These are phyloP conservation scores for Boletellus deceptivus DNA, from an alignment of 1,284 basidiomycete genomes.

Conservation along the genomic window DNA sequence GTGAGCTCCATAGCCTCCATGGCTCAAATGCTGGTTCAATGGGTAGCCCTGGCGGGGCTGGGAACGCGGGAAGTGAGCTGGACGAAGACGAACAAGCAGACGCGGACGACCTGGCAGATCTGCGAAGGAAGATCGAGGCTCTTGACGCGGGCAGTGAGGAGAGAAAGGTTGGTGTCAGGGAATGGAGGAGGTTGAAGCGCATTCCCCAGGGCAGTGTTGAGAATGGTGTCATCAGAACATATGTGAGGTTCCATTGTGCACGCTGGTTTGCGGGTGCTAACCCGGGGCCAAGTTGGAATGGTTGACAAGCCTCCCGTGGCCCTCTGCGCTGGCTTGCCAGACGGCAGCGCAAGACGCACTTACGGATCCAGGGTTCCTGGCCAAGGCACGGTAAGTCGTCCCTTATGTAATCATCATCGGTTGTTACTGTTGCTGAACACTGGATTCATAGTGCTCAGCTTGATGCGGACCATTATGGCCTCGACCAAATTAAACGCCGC, in stretches of 20 bases:
- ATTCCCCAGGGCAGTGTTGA: constrained; percentile 78
- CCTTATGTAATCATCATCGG: neutral
- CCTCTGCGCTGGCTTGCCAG: constrained; percentile 39
- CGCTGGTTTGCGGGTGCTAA: constrained; percentile 12
- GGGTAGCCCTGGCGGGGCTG: constrained; percentile 9
- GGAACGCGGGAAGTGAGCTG: constrained; percentile 41
- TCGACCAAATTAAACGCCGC: constrained; percentile 88
- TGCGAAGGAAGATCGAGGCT: constrained; percentile 77
- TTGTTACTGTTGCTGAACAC: constrained; percentile 4
- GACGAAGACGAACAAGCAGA: constrained; percentile 77
- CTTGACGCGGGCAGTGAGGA: constrained; percentile 76
- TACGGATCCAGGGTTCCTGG: constrained; percentile 55
- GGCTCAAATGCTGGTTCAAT: constrained; percentile 22
- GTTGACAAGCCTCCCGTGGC: constrained; percentile 80
- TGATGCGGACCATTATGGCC: constrained; percentile 85
- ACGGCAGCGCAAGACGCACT: constrained; percentile 34
- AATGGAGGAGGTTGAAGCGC: constrained; percentile 73
- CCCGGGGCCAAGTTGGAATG: constrained; percentile 64
- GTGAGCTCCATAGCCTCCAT: constrained; percentile 72
- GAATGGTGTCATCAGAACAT: constrained; percentile 73
- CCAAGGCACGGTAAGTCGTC: constrained; percentile 46
- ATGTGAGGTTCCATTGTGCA: constrained; percentile 42
- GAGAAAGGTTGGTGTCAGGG: constrained; percentile 78
- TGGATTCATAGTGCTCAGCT: constrained; percentile 54
- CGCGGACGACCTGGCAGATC: constrained; percentile 73